These are phyloP conservation scores for Rhynchospora pubera DNA, from an alignment of 176 grass and related monocot genomes.

Conservation along the genomic window DNA sequence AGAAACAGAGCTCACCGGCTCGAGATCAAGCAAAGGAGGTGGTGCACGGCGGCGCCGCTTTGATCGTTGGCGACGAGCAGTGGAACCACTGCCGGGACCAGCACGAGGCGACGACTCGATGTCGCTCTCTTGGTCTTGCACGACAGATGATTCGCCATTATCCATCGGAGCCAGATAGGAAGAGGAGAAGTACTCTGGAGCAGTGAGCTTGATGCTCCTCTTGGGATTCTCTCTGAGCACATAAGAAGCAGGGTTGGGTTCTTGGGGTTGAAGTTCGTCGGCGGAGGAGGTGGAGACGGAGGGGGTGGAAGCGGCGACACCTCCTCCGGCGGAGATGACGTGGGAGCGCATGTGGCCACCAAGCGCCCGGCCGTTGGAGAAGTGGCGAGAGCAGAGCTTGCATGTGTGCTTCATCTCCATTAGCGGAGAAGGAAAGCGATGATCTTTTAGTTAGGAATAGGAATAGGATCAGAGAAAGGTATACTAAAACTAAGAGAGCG, in stretches of 20 bases:
- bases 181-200: slow-evolving; percentile 32
- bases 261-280: slow-evolving; percentile 12
- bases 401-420: slow-evolving; percentile 77
- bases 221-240: slow-evolving; percentile 43
- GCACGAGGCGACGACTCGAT: slow-evolving; percentile 45
- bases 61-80: slow-evolving; percentile 44
- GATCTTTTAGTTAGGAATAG: not conserved
- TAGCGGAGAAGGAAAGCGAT: not conserved
- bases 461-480: not conserved
- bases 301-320: slow-evolving; percentile 17
- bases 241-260: not conserved
- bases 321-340: slow-evolving; percentile 22
- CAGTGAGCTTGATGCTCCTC: slow-evolving; percentile 36
- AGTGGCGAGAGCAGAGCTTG: slow-evolving; percentile 82
- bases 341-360: slow-evolving; percentile 99
- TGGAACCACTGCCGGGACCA: not conserved
- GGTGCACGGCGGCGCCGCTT: slow-evolving; percentile 32
- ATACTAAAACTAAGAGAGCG: not conserved
- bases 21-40: slow-evolving; percentile 3
- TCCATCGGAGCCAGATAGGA: not conserved
- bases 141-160: slow-evolving; percentile 27
- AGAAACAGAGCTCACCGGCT: slow-evolving; percentile 60
- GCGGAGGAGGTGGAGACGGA: slow-evolving; percentile 42
- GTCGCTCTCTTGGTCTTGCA: slow-evolving; percentile 76
- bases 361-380: slow-evolving; percentile 76